phyloP scores from a whole-genome alignment of 2,329 filamentous ascomycete genomes.

The Emmonsia crescens region DNA sequence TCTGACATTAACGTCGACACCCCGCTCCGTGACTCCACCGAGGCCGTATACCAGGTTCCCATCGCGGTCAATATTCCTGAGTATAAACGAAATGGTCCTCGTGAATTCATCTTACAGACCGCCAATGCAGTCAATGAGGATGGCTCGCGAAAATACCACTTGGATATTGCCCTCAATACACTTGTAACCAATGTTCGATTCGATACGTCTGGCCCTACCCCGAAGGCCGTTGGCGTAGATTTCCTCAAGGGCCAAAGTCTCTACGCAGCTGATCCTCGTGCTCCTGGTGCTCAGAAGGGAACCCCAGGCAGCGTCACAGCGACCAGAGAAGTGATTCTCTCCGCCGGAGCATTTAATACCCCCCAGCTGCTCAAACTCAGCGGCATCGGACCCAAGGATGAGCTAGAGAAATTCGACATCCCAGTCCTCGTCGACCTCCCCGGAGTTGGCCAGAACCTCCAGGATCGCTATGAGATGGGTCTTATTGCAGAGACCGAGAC shows the following conservation, averaged over 20 bases:
- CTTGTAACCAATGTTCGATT: constrained; percentile 37
- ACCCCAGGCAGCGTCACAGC: constrained; percentile 31
- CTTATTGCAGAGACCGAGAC: constrained; percentile 35
- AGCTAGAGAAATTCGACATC: constrained; percentile 44
- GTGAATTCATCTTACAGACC: constrained; percentile 45
- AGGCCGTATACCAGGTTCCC: constrained; percentile 49
- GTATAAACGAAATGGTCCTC: constrained; percentile 42
- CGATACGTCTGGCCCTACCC: constrained; percentile 25
- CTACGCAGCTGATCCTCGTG: constrained; percentile 36
- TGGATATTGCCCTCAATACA: constrained; percentile 42
- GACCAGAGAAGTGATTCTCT: constrained; percentile 33
- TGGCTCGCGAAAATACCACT: constrained; percentile 43
- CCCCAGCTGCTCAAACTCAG: constrained; percentile 53
- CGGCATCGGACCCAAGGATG: constrained; percentile 45
- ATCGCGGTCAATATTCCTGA: constrained; percentile 40
- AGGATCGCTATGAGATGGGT: constrained; percentile 50
- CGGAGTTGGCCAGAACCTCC: constrained; percentile 52
- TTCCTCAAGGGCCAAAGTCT: constrained; percentile 37
- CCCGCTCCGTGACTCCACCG: constrained; percentile 34
- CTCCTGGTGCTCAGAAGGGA: constrained; percentile 18
- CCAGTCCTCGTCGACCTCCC: constrained; percentile 43
- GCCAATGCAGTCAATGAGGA: constrained; percentile 40
- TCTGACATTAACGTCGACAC: constrained; percentile 44
- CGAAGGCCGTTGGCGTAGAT: constrained; percentile 38
- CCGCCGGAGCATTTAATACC: constrained; percentile 49